Percentiles rank a stretch among this genome's conserved stretches.
Evolutionary conservation across 1,284 basidiomycete species (phyloP).

Genomic region (Puccinia novopanici): DNA sequence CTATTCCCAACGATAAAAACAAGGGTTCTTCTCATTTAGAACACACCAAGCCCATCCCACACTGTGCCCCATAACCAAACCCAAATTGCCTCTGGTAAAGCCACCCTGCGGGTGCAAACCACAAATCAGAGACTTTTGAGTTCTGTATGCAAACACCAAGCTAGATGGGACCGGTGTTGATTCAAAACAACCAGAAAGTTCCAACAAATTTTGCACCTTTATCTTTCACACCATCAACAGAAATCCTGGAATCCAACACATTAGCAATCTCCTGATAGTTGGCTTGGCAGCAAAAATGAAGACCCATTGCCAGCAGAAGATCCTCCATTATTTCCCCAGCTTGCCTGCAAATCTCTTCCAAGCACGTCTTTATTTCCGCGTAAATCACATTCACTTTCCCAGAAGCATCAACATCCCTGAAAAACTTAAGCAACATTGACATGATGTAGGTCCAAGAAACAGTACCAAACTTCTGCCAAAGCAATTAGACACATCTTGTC

Average conservation of each 20-base stretch:
- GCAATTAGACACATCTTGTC: not conserved
- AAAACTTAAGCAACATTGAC: not conserved
- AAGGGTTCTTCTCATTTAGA: not conserved
- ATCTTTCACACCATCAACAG: not conserved
- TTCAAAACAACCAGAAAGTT: too few species aligned
- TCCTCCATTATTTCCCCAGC: not conserved
- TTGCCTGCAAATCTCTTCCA: not conserved
- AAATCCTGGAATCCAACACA: not conserved
- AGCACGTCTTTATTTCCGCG: not conserved
- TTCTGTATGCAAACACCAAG: not conserved
- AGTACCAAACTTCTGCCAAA: not conserved
- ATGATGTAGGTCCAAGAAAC: conserved; percentile 2
- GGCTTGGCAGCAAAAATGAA: not conserved
- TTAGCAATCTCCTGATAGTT: too few species aligned
- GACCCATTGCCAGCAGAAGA: not conserved
- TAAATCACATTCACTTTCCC: not conserved
- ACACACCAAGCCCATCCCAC: not conserved
- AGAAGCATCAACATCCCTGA: not conserved
- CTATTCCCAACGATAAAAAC: not conserved
- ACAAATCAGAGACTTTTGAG: too few species aligned
- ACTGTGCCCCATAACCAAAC: not conserved
- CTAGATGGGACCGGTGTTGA: not conserved
- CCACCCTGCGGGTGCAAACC: not conserved
- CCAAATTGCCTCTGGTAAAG: not conserved
- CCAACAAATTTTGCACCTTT: not conserved